Base-by-base conservation (phyloP, 2,329 filamentous ascomycete genomes). In the Fusarium neocosmosporiellum region DNA sequence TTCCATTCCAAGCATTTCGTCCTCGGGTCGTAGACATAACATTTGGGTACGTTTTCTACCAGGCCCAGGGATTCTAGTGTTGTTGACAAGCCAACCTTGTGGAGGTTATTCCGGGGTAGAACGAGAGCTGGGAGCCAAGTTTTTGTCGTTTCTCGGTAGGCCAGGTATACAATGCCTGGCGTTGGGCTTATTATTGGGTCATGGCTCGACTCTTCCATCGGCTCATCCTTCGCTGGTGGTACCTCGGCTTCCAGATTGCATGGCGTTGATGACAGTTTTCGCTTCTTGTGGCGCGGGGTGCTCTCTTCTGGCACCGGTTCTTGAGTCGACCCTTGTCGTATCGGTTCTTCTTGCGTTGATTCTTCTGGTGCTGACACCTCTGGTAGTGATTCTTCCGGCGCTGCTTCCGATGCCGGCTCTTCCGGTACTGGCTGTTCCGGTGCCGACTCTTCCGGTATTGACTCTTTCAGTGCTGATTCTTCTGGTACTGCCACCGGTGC, bases 121-220 rank as follows among this genome's bases (percentile, higher is more conserved):
- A 70, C 7, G 4, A 70, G 59, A 1, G 61, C 64, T 3, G 64
- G 64, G 5, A 41, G 22, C 67, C 67, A 67, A 16, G 53, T 36
- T 33, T 66, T 63, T 2, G 46, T 46, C 18, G 59, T 33, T n/a
- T 63, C 8, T 48, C 55, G 31, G 48, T 67, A 70, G 10, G 64
- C 64, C 7, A 66, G 33, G 13, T 66, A 63, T 7, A 66, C 29
- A 8, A 43, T 33, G 11, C 64, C 64, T 20, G 59, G 48, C 16
- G 34, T 34, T 13, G 59, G 59, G 31, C 37, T 57, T 31, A 29
- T 16, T 27, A 61, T 55, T n/a, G 46, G 48, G 31, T 62, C 48
- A 31, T 27, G 41, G 37, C 13, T 50, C 48, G 29, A 33, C 20
- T 61, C 39, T 59, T 54, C 43, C 39, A 43, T 59, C 24, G 31